phyloP scores from a whole-genome alignment of 2,329 filamentous ascomycete species.

The Coniochaeta sp. region DNA sequence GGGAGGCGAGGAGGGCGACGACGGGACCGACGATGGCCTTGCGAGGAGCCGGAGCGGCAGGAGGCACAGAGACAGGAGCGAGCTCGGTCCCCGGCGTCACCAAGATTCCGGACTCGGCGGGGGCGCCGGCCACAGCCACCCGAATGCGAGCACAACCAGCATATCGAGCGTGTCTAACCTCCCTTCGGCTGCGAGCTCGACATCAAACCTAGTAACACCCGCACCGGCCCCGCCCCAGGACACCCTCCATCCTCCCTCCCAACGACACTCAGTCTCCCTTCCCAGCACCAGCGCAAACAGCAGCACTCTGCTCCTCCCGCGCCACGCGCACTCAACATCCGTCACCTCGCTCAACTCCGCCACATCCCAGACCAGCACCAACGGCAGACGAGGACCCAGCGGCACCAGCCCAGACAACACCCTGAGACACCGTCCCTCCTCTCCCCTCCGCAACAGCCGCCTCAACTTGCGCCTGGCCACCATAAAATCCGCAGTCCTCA shows the following conservation, averaged over 20 bases:
- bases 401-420: conserved; percentile 14
- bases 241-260: conserved; percentile 4
- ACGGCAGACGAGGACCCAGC: conserved; percentile 8
- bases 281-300: conserved; percentile 18
- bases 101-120: conserved; percentile 8
- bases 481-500: conserved; percentile 84
- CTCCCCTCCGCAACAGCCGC: conserved; percentile 27
- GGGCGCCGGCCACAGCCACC: conserved; percentile 8
- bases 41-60: conserved; percentile 26
- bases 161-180: conserved; percentile 17
- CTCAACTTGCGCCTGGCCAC: conserved; percentile 60
- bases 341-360: conserved; percentile 46
- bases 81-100: conserved; percentile 11
- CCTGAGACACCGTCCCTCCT: conserved; percentile 10
- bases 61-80: conserved; percentile 13
- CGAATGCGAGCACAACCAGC: conserved; percentile 13
- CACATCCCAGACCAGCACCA: conserved; percentile 23
- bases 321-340: conserved; percentile 45
- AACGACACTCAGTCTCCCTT: conserved; percentile 8
- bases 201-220: conserved; percentile 30
- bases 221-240: background rate
- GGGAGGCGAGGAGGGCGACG: conserved; percentile 60
- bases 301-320: conserved; percentile 22
- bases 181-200: conserved; percentile 37
- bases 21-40: conserved; percentile 37